Percentiles rank a stretch among this genome's conserved stretches.
These are phyloP conservation scores for Cajanus cajan DNA, from an alignment of 306 rosid genomes.

Conservation along the genomic window DNA sequence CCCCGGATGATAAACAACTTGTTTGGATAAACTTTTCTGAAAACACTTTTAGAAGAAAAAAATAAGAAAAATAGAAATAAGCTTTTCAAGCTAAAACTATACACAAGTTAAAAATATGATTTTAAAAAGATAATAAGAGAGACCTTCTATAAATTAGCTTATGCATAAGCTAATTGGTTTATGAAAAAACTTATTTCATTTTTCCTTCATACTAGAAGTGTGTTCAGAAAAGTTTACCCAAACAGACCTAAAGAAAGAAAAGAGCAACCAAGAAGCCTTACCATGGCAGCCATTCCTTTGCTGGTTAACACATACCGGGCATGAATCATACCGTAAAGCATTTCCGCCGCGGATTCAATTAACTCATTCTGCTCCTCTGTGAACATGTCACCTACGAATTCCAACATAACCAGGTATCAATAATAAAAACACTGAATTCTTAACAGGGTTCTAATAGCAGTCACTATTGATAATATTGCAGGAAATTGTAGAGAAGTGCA, in stretches of 20 bases:
- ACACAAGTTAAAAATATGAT: too few relatives aligned
- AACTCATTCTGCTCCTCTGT: slow-evolving; percentile 98
- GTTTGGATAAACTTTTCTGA: too few relatives aligned
- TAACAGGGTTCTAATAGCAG: neutral
- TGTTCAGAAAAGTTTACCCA: too few relatives aligned
- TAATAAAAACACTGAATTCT: neutral
- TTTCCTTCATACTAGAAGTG: too few relatives aligned
- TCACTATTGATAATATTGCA: neutral
- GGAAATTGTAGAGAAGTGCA: neutral
- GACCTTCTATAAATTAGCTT: too few relatives aligned
- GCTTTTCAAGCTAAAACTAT: too few relatives aligned
- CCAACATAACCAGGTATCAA: neutral
- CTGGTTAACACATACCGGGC: slow-evolving; percentile 86
- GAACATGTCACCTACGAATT: slow-evolving; percentile 84
- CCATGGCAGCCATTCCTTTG: slow-evolving; percentile 99
- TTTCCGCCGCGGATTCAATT: slow-evolving; percentile 96
- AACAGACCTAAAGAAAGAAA: slow-evolving; percentile 3
- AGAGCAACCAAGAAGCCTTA: slow-evolving; percentile 22
- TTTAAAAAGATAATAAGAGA: too few relatives aligned
- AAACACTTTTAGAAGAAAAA: too few relatives aligned
- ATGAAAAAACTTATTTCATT: too few relatives aligned
- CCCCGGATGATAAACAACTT: neutral
- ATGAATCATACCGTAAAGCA: slow-evolving; percentile 97
- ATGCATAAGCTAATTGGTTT: too few relatives aligned
- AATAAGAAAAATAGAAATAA: too few relatives aligned